Conservation (phyloP, 257 asterid genomes). For the Catharanthus roseus region DNA sequence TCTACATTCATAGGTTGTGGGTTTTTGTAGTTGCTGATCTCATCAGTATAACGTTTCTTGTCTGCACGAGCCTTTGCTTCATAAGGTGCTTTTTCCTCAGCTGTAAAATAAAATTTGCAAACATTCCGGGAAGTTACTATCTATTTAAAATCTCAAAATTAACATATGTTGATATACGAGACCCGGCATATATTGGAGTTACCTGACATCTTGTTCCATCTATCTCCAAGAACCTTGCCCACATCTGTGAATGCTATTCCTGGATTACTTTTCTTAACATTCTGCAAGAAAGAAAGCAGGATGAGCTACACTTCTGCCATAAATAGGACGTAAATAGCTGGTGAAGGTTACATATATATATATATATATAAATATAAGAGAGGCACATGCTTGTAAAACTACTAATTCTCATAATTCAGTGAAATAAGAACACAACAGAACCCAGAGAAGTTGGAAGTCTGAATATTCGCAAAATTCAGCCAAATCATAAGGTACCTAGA, state of each 20-base stretch:
- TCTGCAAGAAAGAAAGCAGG: conserved; percentile 30
- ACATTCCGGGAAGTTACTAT: neutral
- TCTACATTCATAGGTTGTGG: conserved; percentile 38
- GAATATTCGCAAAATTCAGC: no score
- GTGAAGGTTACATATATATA: neutral
- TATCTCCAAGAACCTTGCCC: conserved; percentile 76
- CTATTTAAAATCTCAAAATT: no score
- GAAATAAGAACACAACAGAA: neutral
- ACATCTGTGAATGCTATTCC: conserved; percentile 71
- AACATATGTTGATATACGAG: neutral
- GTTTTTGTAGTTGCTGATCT: conserved; percentile 62
- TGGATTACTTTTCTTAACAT: conserved; percentile 64
- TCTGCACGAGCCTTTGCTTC: conserved; percentile 80
- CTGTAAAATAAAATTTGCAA: conserved; percentile 27
- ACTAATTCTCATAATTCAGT: neutral
- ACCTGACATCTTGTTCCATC: conserved; percentile 91
- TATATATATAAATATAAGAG: no score
- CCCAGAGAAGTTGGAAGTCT: neutral
- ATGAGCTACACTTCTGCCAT: conserved; percentile 5
- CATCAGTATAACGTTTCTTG: conserved; percentile 67
- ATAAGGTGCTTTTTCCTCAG: conserved; percentile 81
- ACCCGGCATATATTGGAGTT: no score
- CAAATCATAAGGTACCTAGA: neutral
- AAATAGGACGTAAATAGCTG: neutral
- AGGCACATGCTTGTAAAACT: neutral